These are phyloP conservation scores for Excoecaria agallocha DNA, from an alignment of 345 rosid species.

Conservation along the genomic window DNA sequence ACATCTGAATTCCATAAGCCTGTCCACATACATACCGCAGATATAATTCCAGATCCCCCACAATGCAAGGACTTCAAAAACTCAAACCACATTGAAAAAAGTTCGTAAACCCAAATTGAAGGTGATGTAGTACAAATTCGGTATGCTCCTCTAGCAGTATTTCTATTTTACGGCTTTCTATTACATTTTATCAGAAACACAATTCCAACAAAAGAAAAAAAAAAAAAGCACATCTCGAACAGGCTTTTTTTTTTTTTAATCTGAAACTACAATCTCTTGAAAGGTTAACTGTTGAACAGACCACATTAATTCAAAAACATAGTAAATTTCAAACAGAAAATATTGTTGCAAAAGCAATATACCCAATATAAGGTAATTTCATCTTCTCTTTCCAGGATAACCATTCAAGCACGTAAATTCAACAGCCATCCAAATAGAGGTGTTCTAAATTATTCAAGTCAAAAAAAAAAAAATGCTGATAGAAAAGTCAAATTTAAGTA, in stretches of 20 bases:
- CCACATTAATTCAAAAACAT: background rate
- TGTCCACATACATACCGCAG: too few species aligned
- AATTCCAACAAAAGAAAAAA: too few species aligned
- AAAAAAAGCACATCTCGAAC: too few species aligned
- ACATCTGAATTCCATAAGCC: too few species aligned
- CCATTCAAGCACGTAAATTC: background rate
- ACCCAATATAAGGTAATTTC: background rate
- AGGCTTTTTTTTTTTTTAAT: background rate
- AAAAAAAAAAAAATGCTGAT: conserved; percentile 1
- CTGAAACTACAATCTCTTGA: background rate
- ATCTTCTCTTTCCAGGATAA: too few species aligned
- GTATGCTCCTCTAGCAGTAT: background rate
- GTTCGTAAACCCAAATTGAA: too few species aligned
- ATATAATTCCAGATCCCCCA: too few species aligned
- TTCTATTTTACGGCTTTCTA: background rate
- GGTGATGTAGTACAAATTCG: too few species aligned
- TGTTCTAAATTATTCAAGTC: background rate
- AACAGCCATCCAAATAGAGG: background rate
- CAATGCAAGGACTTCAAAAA: too few species aligned
- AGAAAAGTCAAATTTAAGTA: background rate
- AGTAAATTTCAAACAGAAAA: background rate
- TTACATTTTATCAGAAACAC: background rate
- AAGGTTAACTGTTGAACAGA: background rate
- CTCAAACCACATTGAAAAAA: too few species aligned
- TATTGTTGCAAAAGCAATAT: background rate